A percentile compares a stretch with the other conserved stretches of the same genome.
phyloP scores from a whole-genome alignment of 1,139 yeast genomes.

The Citeromyces siamensis region DNA sequence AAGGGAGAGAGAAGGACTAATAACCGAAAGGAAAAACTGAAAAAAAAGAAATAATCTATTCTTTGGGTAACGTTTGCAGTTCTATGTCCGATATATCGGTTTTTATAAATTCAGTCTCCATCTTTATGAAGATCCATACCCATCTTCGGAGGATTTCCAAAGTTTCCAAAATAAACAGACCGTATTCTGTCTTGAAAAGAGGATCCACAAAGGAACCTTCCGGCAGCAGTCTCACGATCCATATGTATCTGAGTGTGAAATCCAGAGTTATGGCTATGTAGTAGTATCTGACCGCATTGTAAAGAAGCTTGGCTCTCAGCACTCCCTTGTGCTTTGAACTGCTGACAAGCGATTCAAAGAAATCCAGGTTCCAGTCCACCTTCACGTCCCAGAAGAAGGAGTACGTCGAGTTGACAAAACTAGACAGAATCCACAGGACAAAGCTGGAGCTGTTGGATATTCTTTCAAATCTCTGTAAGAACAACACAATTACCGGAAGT shows the following conservation, averaged over 20 bases:
- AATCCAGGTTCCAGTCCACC: conserved; percentile 78
- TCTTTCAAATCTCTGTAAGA: conserved; percentile 19
- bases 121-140: conserved; percentile 78
- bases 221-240: conserved; percentile 42
- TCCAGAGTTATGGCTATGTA: conserved; percentile 45
- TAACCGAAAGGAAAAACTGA: conserved; percentile 39
- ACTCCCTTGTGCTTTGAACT: conserved; percentile 7
- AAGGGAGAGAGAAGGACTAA: conserved; percentile 67
- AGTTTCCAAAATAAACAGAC: conserved; percentile 50
- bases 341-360: conserved; percentile 10
- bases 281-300: conserved; percentile 27
- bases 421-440: conserved; percentile 35
- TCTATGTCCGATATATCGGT: conserved; percentile 3
- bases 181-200: conserved; percentile 42
- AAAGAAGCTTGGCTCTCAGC: conserved; percentile 19
- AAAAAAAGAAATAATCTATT: conserved; percentile 7
- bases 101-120: conserved; percentile 63
- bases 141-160: conserved; percentile 75
- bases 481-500: conserved; percentile 42
- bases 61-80: not conserved
- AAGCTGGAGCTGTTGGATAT: conserved; percentile 6
- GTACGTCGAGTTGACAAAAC: conserved; percentile 57
- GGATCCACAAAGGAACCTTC: conserved; percentile 11
- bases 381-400: conserved; percentile 82
- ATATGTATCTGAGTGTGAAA: conserved; percentile 54